A percentile compares a stretch with the other conserved stretches of the same genome.
These are phyloP conservation scores for Cryptococcus wingfieldii DNA, from an alignment of 1,284 basidiomycete genomes.

Conservation along the genomic window DNA sequence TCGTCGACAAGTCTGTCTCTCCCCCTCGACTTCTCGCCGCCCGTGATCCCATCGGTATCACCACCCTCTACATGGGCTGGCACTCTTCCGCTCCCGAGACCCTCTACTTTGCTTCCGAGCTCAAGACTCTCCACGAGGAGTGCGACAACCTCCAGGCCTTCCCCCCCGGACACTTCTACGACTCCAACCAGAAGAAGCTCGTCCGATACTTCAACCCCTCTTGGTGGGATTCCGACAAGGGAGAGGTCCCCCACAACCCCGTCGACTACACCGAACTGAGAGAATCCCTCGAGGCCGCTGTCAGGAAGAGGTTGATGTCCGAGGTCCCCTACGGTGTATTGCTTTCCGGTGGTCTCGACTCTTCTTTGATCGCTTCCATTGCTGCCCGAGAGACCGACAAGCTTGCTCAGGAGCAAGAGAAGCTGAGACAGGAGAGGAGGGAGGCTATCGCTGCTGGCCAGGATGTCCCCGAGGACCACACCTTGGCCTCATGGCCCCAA, in stretches of 20 bases:
- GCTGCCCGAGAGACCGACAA: conserved; percentile 97
- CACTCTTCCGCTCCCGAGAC: conserved; percentile 77
- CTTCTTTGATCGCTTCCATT: conserved; percentile 91
- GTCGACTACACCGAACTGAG: conserved; percentile 70
- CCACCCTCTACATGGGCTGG: conserved; percentile 96
- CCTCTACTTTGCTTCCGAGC: conserved; percentile 91
- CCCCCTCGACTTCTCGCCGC: conserved; percentile 91
- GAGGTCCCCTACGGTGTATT: conserved; percentile 98
- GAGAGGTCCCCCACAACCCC: conserved; percentile 60
- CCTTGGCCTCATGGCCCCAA: conserved; percentile 87
- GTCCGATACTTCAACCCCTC: conserved; percentile 77
- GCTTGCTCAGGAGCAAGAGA: conserved; percentile 72
- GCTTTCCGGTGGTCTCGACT: conserved; percentile 91
- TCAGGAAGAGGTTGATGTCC: conserved; percentile 94
- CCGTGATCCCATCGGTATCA: conserved; percentile 96
- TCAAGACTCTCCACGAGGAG: conserved; percentile 87
- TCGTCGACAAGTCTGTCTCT: conserved; percentile 85
- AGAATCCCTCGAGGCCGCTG: conserved; percentile 82
- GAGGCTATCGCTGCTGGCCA: conserved; percentile 38
- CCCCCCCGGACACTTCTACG: conserved; percentile 94
- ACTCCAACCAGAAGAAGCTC: conserved; percentile 70
- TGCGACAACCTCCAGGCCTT: conserved; percentile 94
- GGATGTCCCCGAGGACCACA: conserved; percentile 51
- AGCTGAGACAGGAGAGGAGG: conserved; percentile 56
- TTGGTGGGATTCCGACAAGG: conserved; percentile 77